These are phyloP conservation scores for Penicillium olsonii DNA, from an alignment of 2,329 filamentous ascomycete species.

Conservation along the genomic window DNA sequence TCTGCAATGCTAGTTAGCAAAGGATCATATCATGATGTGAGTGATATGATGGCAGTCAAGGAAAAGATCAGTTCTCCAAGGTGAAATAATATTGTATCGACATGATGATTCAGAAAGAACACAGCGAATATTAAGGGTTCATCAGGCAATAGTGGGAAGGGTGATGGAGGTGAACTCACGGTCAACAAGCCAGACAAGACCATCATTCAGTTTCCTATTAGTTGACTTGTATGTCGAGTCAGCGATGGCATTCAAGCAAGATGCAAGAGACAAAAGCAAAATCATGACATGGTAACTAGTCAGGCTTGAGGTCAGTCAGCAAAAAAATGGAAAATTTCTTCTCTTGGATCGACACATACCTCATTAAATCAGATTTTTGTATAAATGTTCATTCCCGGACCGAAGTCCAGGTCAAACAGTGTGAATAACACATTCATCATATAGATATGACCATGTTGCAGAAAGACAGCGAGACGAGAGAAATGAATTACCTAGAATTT, in stretches of 20 bases:
- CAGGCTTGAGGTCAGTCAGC: conserved; percentile 44
- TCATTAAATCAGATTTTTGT: conserved; percentile 75
- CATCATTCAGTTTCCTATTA: conserved; percentile 18
- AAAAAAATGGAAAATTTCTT: conserved; percentile 5
- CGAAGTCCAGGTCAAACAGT: conserved; percentile 64
- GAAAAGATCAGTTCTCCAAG: conserved; percentile 64
- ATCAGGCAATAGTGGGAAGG: conserved; percentile 49
- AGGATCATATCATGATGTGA: conserved; percentile 11
- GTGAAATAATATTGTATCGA: conserved; percentile 60
- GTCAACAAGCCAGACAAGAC: conserved; percentile 6
- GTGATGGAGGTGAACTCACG: conserved; percentile 25
- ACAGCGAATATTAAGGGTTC: conserved; percentile 62
- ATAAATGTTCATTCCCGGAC: conserved; percentile 60
- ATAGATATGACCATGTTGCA: conserved; percentile 41
- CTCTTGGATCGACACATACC: conserved; percentile 41
- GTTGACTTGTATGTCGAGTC: conserved; percentile 22
- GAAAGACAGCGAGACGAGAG: conserved; percentile 17
- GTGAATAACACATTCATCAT: conserved; percentile 71
- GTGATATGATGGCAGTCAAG: conserved; percentile 13
- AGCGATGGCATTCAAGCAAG: conserved; percentile 28
- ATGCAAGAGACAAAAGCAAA: conserved; percentile 25
- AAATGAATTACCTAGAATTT: conserved; percentile 29
- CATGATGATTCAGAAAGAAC: conserved; percentile 64
- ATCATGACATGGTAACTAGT: conserved; percentile 42
- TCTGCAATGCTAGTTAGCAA: conserved; percentile 29